Evolutionary conservation across 2,329 filamentous ascomycete genomes (phyloP).

Genomic region (Xylariomycetidae sp.): DNA sequence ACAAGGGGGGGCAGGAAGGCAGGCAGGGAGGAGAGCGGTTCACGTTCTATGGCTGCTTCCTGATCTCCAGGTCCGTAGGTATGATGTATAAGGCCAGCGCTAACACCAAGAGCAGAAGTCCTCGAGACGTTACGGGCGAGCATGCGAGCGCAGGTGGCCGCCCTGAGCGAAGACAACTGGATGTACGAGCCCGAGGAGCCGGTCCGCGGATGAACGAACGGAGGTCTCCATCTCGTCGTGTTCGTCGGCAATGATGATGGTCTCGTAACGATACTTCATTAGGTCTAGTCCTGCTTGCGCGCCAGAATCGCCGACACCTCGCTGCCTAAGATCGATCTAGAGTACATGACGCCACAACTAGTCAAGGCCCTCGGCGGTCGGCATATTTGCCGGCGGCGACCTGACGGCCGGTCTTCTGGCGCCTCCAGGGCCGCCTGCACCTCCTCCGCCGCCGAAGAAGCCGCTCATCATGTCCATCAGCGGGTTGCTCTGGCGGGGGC

Average conservation of each 20-base stretch:
- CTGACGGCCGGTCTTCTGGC: constrained; percentile 37
- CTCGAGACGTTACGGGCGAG: constrained; percentile 64
- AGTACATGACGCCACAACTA: no score
- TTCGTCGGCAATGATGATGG: neutral
- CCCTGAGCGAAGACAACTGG: constrained; percentile 79
- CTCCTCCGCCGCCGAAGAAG: constrained; percentile 75
- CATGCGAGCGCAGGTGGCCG: constrained; percentile 64
- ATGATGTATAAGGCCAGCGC: no score
- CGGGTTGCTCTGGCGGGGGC: constrained; percentile 84
- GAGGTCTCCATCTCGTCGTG: no score
- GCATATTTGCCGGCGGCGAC: constrained; percentile 41
- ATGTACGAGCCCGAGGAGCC: constrained; percentile 73
- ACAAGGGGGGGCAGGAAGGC: no score
- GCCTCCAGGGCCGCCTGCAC: constrained; percentile 31
- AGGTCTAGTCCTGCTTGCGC: no score
- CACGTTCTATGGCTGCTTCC: neutral
- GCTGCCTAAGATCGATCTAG: no score
- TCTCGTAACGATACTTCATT: no score
- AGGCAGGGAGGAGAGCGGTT: neutral
- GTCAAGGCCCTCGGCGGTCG: constrained; percentile 54
- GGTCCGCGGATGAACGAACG: no score
- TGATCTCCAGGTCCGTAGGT: no score
- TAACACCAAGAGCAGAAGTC: constrained; percentile 43
- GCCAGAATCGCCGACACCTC: no score
- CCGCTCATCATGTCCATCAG: constrained; percentile 98